Base-by-base conservation (phyloP, 192 early-diverging fungal genomes). In the Chytriomyces hyalinus region DNA sequence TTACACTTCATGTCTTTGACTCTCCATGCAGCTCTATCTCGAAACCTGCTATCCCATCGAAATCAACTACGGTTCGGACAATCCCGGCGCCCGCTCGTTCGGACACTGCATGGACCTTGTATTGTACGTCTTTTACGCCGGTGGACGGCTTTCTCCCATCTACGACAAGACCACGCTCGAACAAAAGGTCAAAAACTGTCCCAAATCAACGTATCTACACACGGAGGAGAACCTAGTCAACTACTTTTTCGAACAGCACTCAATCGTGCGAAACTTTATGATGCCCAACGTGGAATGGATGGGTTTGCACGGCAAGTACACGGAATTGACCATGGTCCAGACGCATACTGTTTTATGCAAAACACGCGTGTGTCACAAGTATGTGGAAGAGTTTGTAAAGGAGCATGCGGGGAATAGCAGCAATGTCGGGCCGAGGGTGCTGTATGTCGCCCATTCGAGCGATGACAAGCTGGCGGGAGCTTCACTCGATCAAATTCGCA, bases 81-180 rank as follows among this genome's bases (percentile, higher is more conserved):
- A 13, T 20, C 53, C 49, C 2, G 75, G 64, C 20, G 75, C 46
- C n/a, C 22, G 75, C 11, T 43, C 22, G 0, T 67, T 76, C 49
- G 75, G 75, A 11, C 65, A 67, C 45, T 76, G 75, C 43, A 68
- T 17, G 51, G 75, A 76, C 36, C 67, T 76, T 68, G 75, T 51
- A 1, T 47, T 57, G 9, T 76, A 76, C 48, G 49, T 76, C 13
- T 76, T 59, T 49, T 28, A 76, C 49, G 75, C 49, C 28, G 49
- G 49, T 6, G 75, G 15, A 17, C 64, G 75, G 47, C 64, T 76
- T 3, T 13, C 46, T 5, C 15, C 43, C 8, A 48, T 51, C n/a
- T 10, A n/a, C 8, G 22, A 24, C 44, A 15, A 13, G 15, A 15
- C 43, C 1, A 43, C 49, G 28, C 67, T 67, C 20, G 10, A 68